Conservation (phyloP, 495 filamentous ascomycete species). For the Xanthoparmelia taractica region DNA sequence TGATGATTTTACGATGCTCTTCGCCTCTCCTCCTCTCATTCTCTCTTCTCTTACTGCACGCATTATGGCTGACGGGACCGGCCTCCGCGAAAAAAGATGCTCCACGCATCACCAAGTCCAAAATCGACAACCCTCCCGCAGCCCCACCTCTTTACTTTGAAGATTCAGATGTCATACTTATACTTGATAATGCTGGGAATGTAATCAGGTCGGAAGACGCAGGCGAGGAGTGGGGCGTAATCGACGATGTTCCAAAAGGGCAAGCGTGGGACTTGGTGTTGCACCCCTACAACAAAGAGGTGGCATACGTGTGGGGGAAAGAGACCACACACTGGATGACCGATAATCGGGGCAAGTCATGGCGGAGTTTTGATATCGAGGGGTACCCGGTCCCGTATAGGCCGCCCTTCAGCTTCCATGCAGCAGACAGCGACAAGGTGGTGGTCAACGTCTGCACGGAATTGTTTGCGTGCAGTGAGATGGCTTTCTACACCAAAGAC, state of each 20-base stretch:
- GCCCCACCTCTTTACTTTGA: constrained; percentile 67
- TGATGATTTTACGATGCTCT: constrained; percentile 9
- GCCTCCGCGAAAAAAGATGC: constrained; percentile 40
- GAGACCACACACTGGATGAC: constrained; percentile 70
- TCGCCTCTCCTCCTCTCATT: constrained; percentile 4
- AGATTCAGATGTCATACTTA: constrained; percentile 68
- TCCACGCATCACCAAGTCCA: constrained; percentile 44
- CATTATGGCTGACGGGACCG: constrained; percentile 1
- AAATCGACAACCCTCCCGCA: constrained; percentile 56
- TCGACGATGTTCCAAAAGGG: constrained; percentile 56
- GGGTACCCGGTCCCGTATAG: constrained; percentile 39
- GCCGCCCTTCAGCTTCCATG: constrained; percentile 64
- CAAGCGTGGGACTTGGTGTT: constrained; percentile 51
- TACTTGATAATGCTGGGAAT: constrained; percentile 49
- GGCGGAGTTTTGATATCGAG: constrained; percentile 61
- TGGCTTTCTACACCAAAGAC: constrained; percentile 72
- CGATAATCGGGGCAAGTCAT: constrained; percentile 67
- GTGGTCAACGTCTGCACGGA: constrained; percentile 65
- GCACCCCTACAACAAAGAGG: constrained; percentile 69
- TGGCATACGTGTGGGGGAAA: constrained; percentile 67
- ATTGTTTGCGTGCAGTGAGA: constrained; percentile 31
- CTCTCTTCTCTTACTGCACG: constrained; percentile 17
- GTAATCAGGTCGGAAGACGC: constrained; percentile 70
- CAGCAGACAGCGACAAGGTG: constrained; percentile 68
- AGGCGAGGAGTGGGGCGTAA: constrained; percentile 61